phyloP scores from a whole-genome alignment of 345 rosid species.

The Jatropha curcas region DNA sequence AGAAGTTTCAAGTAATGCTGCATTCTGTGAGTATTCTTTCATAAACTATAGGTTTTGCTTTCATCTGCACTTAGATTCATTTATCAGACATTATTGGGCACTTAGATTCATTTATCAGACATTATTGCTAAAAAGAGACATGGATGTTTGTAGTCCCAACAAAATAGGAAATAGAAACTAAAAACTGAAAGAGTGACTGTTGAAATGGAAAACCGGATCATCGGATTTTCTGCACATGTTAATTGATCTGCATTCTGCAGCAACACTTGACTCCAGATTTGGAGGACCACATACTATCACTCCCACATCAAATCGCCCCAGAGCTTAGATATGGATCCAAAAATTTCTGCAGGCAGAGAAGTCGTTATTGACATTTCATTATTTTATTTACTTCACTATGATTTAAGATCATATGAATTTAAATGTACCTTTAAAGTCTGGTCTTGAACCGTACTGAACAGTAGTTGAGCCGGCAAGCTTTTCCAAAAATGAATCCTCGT shows the following conservation, averaged over 20 bases:
- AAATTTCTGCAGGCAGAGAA: conserved; percentile 52
- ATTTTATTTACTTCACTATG: too few species aligned
- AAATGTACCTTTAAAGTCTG: conserved; percentile 64
- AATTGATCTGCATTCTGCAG: conserved; percentile 66
- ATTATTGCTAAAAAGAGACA: too few species aligned
- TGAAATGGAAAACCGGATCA: conserved; percentile 66
- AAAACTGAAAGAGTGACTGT: conserved; percentile 77
- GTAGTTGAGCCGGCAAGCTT: conserved; percentile 27
- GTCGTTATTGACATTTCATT: too few species aligned
- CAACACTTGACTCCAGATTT: conserved; percentile 68
- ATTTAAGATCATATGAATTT: too few species aligned
- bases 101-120: too few species aligned
- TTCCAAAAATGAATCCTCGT: conserved; percentile 12
- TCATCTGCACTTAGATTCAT: too few species aligned
- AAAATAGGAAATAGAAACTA: conserved; percentile 16
- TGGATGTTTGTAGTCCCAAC: background rate
- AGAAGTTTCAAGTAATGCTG: too few species aligned
- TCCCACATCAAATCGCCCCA: conserved; percentile 73
- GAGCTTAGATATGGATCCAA: conserved; percentile 44
- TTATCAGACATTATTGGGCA: too few species aligned
- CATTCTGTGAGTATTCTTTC: too few species aligned
- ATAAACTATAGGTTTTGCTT: too few species aligned
- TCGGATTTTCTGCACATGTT: conserved; percentile 40
- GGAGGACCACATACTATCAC: conserved; percentile 85
- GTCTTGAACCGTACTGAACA: conserved; percentile 70